Evolutionary conservation across 2,329 filamentous ascomycete genomes (phyloP).

Genomic region (Aspergillus fumigatiaffinis): DNA sequence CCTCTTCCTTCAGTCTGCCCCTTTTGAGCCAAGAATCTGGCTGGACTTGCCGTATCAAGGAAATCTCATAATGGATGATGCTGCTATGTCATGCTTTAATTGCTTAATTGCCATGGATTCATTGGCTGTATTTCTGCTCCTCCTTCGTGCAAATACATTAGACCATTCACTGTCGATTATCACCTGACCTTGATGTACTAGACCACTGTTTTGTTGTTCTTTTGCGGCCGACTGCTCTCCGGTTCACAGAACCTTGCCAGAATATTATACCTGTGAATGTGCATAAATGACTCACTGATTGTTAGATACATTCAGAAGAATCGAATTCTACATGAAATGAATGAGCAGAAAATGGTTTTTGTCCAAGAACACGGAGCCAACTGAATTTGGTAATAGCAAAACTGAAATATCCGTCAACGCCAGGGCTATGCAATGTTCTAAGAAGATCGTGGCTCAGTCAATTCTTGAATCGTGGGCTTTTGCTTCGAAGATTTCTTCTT

Average conservation of each 20-base stretch:
- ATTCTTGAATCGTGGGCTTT: conserved; percentile 38
- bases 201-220: conserved; percentile 1
- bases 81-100: conserved; percentile 12
- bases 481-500: conserved; percentile 22
- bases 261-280: neutral
- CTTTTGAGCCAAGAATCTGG: conserved; percentile 76
- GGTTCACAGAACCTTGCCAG: neutral
- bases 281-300: neutral
- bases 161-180: conserved; percentile 12
- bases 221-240: neutral
- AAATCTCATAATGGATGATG: conserved; percentile 56
- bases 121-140: conserved; percentile 27
- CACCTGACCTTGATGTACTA: conserved; percentile 4
- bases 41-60: conserved; percentile 82
- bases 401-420: neutral
- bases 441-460: conserved; percentile 20
- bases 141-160: conserved; percentile 22
- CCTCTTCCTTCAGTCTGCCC: conserved; percentile 60
- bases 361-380: neutral
- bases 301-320: neutral
- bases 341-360: neutral
- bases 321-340: neutral
- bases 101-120: conserved; percentile 14
- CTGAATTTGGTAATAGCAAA: neutral
- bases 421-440: neutral